Base-by-base conservation (phyloP, 192 early-diverging fungal species). In the Coemansia sp. region DNA sequence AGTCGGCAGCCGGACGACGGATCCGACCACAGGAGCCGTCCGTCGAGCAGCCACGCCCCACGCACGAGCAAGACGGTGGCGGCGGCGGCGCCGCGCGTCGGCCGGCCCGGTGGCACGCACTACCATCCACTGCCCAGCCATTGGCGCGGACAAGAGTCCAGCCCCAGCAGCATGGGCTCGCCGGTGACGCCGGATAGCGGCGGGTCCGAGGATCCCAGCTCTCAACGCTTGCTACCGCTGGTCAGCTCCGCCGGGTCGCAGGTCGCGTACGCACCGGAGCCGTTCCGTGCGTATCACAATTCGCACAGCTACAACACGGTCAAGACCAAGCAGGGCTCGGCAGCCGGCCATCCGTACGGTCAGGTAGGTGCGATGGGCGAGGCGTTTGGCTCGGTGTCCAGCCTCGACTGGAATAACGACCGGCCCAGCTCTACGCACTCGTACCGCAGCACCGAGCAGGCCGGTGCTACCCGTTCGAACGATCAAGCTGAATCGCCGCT, bases 111-210 rank as follows among this genome's bases (percentile, higher is more conserved):
- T 1, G 60, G 49, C 23, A 29, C 26, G 1, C 61, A 60, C 22
- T 76, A 76, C 55, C 66, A 76, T 27, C 58, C 73, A 29, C 63
- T 76, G 39, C 74, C 74, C 40, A 77, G 67, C 43, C 65, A 77
- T 38, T 77, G 74, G 74, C 74, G 74, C 44, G 74, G 63, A 31
- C 55, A 56, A n/a, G 74, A 66, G 41, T 64, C 67, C 9, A 59
- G 62, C 25, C 68, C 74, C 19, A 70, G 74, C 63, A 64, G 67
- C 30, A 19, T 65, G 32, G 67, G 58, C 4, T 77, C 74, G 4
- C 74, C 74, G 9, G 58, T 77, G 23, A 70, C 74, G 31, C 74
- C 74, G 7, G 74, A 77, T 8, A 58, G 60, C 43, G 57, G 39
- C 19, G 50, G 52, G 11, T 55, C 40, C 26, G 70, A 66, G 31